Conservation (phyloP, 805 yeast species). For the Candida patagonica region DNA sequence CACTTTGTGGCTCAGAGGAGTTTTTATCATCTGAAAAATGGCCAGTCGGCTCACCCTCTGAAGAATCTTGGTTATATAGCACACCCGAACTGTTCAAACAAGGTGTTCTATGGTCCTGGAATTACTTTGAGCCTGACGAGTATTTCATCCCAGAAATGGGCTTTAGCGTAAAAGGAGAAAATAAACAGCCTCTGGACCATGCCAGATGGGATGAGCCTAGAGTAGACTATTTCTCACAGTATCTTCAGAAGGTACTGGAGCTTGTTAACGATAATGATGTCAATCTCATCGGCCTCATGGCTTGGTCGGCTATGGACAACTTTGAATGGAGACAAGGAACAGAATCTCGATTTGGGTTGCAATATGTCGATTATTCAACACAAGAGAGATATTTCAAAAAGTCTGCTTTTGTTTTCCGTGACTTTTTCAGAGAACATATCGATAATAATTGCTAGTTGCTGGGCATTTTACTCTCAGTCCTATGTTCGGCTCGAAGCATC, state of each 20-base stretch:
- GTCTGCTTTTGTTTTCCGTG: slow-evolving; percentile 17
- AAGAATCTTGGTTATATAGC: slow-evolving; percentile 22
- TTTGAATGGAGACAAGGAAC: slow-evolving; percentile 29
- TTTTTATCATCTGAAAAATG: slow-evolving; percentile 18
- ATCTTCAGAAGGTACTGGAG: slow-evolving; percentile 24
- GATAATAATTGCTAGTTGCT: background rate
- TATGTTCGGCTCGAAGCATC: too few species aligned
- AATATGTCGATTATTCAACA: slow-evolving; percentile 15
- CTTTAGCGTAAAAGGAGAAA: slow-evolving; percentile 28
- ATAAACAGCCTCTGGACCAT: slow-evolving; percentile 21
- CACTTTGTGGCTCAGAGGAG: slow-evolving; percentile 22
- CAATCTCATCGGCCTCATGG: slow-evolving; percentile 26
- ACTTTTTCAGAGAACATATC: slow-evolving; percentile 10
- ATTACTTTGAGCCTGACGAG: slow-evolving; percentile 21
- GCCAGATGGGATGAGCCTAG: slow-evolving; percentile 26
- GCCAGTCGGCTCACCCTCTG: slow-evolving; percentile 15
- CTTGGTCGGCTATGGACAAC: slow-evolving; percentile 30
- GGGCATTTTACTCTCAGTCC: too few species aligned
- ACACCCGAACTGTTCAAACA: slow-evolving; percentile 15
- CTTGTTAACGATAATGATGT: slow-evolving; percentile 23
- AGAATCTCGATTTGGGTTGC: slow-evolving; percentile 16
- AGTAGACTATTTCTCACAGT: slow-evolving; percentile 26
- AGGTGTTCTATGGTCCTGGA: slow-evolving; percentile 18
- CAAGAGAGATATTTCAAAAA: slow-evolving; percentile 14
- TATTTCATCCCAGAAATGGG: slow-evolving; percentile 30